phyloP scores from a whole-genome alignment of 1,284 basidiomycete species.

The Apiotrichum veenhuisii region DNA sequence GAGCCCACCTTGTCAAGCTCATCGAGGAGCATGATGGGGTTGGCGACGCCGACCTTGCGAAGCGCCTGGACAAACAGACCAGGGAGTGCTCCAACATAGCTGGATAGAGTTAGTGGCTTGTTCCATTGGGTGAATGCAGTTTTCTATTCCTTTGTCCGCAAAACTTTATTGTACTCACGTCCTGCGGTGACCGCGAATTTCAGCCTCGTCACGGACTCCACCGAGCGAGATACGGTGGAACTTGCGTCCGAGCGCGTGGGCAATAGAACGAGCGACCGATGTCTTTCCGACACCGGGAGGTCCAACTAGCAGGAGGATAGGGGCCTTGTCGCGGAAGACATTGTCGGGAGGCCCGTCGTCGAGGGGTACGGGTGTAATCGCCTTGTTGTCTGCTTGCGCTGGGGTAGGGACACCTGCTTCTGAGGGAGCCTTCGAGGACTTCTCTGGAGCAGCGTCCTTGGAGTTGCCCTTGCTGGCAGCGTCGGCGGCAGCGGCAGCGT shows the following conservation, averaged over 20 bases:
- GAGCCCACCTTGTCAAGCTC: constrained; percentile 80
- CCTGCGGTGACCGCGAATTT: constrained; percentile 94
- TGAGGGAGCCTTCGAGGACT: neutral
- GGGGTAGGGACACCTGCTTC: neutral
- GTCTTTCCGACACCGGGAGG: constrained; percentile 97
- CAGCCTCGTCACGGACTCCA: constrained; percentile 91
- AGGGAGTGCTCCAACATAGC: constrained; percentile 68
- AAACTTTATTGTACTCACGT: constrained; percentile 67
- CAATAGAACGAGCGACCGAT: constrained; percentile 51
- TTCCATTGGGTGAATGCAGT: neutral
- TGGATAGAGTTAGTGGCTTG: neutral
- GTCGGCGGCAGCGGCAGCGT: neutral
- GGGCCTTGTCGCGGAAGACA: constrained; percentile 44
- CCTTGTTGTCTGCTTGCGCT: neutral
- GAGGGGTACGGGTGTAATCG: neutral
- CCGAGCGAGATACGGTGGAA: constrained; percentile 81
- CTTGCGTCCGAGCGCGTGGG: constrained; percentile 36
- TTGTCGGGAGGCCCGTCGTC: constrained; percentile 34
- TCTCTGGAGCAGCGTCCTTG: neutral
- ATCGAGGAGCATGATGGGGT: constrained; percentile 91
- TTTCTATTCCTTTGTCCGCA: no score
- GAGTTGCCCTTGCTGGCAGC: neutral
- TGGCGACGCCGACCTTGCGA: constrained; percentile 91
- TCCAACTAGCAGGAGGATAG: constrained; percentile 62
- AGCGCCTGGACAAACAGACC: constrained; percentile 96